phyloP scores from a whole-genome alignment of 768 basidiomycete species.

The Kondoa malvinella region DNA sequence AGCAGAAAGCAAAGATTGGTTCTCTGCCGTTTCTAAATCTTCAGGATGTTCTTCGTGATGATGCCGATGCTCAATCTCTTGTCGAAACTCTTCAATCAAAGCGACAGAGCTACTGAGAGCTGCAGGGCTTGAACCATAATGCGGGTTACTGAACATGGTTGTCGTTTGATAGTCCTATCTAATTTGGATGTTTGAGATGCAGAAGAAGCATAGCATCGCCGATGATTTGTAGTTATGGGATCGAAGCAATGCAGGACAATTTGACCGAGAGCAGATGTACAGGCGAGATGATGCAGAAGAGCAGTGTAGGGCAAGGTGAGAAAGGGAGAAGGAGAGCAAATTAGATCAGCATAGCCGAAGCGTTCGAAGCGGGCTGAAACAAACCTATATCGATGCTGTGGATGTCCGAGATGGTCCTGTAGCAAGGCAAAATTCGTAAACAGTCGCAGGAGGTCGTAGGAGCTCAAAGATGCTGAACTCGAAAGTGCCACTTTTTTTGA shows the following conservation, averaged over 20 bases:
- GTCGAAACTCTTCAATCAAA: background rate
- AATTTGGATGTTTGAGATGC: too few species aligned
- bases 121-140: background rate
- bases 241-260: too few species aligned
- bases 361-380: too few species aligned
- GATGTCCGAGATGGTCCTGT: too few species aligned
- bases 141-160: background rate
- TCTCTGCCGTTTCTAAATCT: background rate
- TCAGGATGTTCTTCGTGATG: background rate
- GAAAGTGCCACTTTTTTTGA: too few species aligned
- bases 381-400: background rate
- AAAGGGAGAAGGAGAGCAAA: background rate
- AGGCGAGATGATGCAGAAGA: background rate
- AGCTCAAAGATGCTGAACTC: too few species aligned
- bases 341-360: too few species aligned
- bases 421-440: too few species aligned
- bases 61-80: background rate
- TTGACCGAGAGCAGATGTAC: background rate
- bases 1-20: background rate
- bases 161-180: background rate
- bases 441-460: too few species aligned
- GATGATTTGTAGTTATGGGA: too few species aligned
- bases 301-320: background rate
- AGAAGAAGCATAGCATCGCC: too few species aligned
- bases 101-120: background rate